These are phyloP conservation scores for Vigna trinervia DNA, from an alignment of 306 rosid species.

Conservation along the genomic window DNA sequence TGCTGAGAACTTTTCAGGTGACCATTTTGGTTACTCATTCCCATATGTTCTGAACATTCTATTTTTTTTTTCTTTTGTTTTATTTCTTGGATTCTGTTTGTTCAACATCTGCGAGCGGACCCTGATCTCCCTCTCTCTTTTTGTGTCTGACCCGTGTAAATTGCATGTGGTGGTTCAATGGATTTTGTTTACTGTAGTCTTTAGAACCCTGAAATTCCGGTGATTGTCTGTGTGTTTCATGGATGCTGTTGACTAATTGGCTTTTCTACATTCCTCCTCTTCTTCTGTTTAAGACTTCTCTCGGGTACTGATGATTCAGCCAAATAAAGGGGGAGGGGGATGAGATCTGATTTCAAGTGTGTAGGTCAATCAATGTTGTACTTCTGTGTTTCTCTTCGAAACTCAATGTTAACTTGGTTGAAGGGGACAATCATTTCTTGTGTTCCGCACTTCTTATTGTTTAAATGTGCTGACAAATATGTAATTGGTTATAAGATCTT, in stretches of 20 bases:
- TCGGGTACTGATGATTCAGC: conserved; percentile 26
- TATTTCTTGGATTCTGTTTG: conserved; percentile 6
- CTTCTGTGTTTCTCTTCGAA: conserved; percentile 33
- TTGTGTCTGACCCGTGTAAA: conserved; percentile 14
- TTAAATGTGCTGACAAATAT: neutral
- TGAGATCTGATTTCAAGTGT: conserved; percentile 48
- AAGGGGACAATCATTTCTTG: conserved; percentile 3
- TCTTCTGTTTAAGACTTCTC: conserved; percentile 14
- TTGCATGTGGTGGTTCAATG: conserved; percentile 20
- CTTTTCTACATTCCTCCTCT: conserved; percentile 32
- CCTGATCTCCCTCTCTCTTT: conserved; percentile 36
- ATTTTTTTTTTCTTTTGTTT: neutral
- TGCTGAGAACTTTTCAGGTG: conserved; percentile 85
- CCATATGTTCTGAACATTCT: conserved; percentile 43
- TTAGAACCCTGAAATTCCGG: conserved; percentile 22
- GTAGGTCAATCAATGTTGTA: conserved; percentile 44
- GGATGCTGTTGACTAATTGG: conserved; percentile 34
- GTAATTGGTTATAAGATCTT: conserved; percentile 22
- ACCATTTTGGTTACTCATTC: conserved; percentile 34
- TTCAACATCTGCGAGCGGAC: conserved; percentile 8
- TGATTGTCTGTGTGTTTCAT: conserved; percentile 36
- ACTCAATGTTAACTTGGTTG: conserved; percentile 17
- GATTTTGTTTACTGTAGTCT: conserved; percentile 20
- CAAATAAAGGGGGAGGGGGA: neutral
- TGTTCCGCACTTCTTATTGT: neutral